These are phyloP conservation scores for Trichophyton simii DNA, from an alignment of 2,329 filamentous ascomycete genomes.

Conservation along the genomic window DNA sequence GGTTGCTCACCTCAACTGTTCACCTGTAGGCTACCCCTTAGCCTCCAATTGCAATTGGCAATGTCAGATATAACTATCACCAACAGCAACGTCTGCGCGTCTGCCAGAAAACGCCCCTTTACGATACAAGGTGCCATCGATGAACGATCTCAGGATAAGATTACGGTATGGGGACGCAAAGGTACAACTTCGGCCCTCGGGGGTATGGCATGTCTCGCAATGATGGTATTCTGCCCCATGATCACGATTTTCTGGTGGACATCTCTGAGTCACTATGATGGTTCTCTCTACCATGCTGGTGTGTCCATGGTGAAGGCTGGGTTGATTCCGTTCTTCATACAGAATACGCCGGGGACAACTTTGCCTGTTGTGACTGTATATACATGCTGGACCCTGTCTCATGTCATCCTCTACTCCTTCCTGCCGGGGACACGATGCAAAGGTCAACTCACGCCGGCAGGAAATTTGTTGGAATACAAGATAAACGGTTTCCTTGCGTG, in stretches of 20 bases:
- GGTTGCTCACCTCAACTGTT: neutral
- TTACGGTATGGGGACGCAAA: slow-evolving; percentile 2
- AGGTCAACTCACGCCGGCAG: slow-evolving; percentile 35
- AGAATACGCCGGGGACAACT: neutral
- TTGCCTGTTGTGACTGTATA: slow-evolving; percentile 13
- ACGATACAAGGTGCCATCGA: neutral
- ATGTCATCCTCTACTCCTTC: slow-evolving; percentile 23
- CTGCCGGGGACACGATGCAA: slow-evolving; percentile 23
- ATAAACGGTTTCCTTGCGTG: slow-evolving; percentile 35
- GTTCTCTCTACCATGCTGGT: neutral
- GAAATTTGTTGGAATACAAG: slow-evolving; percentile 32
- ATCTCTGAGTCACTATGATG: neutral
- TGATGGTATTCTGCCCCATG: neutral
- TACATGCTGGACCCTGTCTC: slow-evolving; percentile 24
- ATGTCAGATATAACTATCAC: slow-evolving; percentile 1
- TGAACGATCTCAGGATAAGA: neutral
- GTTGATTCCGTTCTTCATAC: neutral
- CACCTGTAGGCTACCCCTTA: neutral
- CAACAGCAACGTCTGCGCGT: slow-evolving; percentile 2
- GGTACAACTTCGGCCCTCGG: neutral
- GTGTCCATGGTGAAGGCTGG: neutral
- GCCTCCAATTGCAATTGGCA: neutral
- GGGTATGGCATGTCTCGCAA: neutral
- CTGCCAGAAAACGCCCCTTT: neutral
- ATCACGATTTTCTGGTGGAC: slow-evolving; percentile 1